These are phyloP conservation scores for Tylopilus cervinicoccineus DNA, from an alignment of 768 basidiomycete genomes.

Conservation along the genomic window DNA sequence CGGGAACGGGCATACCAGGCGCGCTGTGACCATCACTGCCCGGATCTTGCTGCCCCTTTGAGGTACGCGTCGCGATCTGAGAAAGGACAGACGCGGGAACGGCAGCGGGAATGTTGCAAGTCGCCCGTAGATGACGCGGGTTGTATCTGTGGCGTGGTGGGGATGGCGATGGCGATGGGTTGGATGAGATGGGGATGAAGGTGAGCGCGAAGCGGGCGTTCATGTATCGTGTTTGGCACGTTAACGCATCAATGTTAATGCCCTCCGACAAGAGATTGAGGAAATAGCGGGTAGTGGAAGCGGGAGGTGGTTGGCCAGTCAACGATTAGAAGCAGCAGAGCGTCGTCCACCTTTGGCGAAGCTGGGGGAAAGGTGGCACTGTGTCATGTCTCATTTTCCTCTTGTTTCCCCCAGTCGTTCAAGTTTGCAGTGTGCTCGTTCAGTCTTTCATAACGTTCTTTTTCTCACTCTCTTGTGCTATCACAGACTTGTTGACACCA, in stretches of 20 bases:
- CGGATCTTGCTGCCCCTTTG: conserved; percentile 16
- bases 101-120: not conserved
- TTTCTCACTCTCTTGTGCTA: not conserved
- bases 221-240: conserved; percentile 12
- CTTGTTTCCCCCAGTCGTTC: too few species aligned
- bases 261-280: conserved; percentile 4
- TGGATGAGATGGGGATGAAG: conserved; percentile 14
- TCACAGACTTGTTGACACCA: not conserved
- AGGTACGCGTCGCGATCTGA: not conserved
- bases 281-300: not conserved
- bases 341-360: not conserved
- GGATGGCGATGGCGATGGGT: not conserved
- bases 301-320: conserved; percentile 6
- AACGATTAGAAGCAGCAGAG: conserved; percentile 8
- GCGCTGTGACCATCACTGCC: conserved; percentile 15
- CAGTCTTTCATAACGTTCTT: not conserved
- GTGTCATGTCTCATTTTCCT: not conserved
- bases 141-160: too few species aligned
- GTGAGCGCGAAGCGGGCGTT: conserved; percentile 24
- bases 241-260: not conserved
- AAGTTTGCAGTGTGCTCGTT: not conserved
- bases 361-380: not conserved
- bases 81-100: not conserved
- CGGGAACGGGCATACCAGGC: conserved; percentile 2
- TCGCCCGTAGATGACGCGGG: not conserved